These are phyloP conservation scores for Carallia brachiata DNA, from an alignment of 345 rosid genomes.

Conservation along the genomic window DNA sequence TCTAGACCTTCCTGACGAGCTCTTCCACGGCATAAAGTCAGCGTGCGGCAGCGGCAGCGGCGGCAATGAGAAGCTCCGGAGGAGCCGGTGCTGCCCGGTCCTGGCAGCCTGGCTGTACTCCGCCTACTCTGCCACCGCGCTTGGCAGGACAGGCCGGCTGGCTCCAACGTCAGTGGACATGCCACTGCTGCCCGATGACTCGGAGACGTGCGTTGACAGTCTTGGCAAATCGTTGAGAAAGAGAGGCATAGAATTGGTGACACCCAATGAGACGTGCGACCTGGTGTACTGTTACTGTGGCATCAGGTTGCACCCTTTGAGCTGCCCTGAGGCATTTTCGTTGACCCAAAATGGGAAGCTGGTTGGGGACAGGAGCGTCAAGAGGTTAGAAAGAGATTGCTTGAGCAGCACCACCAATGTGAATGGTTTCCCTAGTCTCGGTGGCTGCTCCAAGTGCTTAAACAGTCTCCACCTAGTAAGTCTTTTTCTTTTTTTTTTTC, in stretches of 20 bases:
- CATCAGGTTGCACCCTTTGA: constrained; percentile 71
- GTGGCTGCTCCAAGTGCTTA: constrained; percentile 79
- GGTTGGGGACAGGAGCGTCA: constrained; percentile 58
- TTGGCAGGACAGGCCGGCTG: constrained; percentile 28
- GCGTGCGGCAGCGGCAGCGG: constrained; percentile 42
- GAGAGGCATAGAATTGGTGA: constrained; percentile 57
- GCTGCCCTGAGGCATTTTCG: constrained; percentile 66
- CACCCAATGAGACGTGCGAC: constrained; percentile 84
- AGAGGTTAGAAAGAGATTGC: constrained; percentile 68
- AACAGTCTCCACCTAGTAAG: constrained; percentile 59
- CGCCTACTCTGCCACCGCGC: constrained; percentile 78
- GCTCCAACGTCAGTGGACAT: constrained; percentile 34
- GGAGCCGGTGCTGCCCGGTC: constrained; percentile 78
- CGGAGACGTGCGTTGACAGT: constrained; percentile 88
- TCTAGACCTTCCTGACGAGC: constrained; percentile 62
- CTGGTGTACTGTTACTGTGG: constrained; percentile 85
- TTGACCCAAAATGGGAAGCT: constrained; percentile 51
- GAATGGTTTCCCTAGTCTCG: constrained; percentile 57
- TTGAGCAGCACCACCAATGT: constrained; percentile 46
- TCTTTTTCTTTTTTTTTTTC: not conserved
- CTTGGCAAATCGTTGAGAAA: constrained; percentile 61
- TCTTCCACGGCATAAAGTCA: constrained; percentile 56
- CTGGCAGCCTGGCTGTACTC: constrained; percentile 87
- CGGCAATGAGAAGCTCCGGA: constrained; percentile 39
- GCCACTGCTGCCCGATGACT: constrained; percentile 91